phyloP scores from a whole-genome alignment of 768 basidiomycete genomes.

The Rhodotorula sphaerocarpa region DNA sequence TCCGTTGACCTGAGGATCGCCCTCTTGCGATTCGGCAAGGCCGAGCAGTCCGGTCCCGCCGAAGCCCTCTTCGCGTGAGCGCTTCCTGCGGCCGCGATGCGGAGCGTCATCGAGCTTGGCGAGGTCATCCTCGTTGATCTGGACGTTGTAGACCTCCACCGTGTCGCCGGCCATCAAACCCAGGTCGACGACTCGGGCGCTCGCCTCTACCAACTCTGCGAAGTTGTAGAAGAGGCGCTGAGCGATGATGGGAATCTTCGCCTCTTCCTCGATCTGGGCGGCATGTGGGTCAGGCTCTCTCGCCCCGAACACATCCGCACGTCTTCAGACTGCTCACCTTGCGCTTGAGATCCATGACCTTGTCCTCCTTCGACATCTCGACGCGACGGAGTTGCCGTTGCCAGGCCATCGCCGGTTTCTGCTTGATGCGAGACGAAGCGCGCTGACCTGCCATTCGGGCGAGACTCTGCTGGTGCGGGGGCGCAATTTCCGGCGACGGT shows the following conservation, averaged over 20 bases:
- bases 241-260: conserved; percentile 64
- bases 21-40: no score
- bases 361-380: conserved; percentile 58
- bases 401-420: conserved; percentile 44
- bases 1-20: no score
- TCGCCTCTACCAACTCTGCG: conserved; percentile 59
- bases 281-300: no score
- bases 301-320: no score
- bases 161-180: conserved; percentile 56
- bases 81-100: conserved; percentile 1
- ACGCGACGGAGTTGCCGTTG: conserved; percentile 47
- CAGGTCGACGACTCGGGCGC: conserved; percentile 51
- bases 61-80: conserved; percentile 32
- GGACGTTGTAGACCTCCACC: conserved; percentile 59
- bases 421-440: conserved; percentile 59
- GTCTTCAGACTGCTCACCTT: no score
- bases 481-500: neutral
- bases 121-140: conserved; percentile 56
- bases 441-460: neutral
- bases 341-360: conserved; percentile 70
- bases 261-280: conserved; percentile 50
- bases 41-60: conserved; percentile 25
- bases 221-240: conserved; percentile 61
- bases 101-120: conserved; percentile 40
- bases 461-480: no score